Evolutionary conservation across 768 basidiomycete genomes (phyloP).

Genomic region (Boletus insuetus): DNA sequence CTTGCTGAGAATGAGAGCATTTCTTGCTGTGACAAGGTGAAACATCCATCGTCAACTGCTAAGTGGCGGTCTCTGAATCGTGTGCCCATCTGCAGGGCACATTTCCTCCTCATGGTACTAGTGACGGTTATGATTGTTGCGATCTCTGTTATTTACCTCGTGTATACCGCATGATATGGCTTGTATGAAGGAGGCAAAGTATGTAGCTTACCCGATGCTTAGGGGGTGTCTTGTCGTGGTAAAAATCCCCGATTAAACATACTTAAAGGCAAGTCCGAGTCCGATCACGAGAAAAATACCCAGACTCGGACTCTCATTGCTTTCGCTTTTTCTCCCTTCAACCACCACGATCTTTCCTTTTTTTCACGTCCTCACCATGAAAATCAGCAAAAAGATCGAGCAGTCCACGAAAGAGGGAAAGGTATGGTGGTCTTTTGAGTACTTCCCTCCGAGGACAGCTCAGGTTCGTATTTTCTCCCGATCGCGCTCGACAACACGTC

Average conservation of each 20-base stretch:
- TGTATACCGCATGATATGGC: constrained; percentile 22
- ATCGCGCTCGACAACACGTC: background rate
- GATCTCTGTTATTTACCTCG: constrained; percentile 50
- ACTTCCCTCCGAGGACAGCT: constrained; percentile 93
- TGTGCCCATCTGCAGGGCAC: constrained; percentile 38
- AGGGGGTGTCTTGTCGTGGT: background rate
- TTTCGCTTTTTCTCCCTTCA: constrained; percentile 3
- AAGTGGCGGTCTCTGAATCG: background rate
- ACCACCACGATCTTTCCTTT: constrained; percentile 22
- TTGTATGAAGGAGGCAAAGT: background rate
- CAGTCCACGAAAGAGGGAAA: constrained; percentile 82
- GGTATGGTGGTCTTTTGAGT: constrained; percentile 98
- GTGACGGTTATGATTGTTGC: constrained; percentile 49
- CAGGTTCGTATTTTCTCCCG: constrained; percentile 53
- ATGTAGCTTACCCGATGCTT: constrained; percentile 19
- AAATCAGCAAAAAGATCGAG: constrained; percentile 91
- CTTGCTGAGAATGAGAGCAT: constrained; percentile 55
- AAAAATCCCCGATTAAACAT: no score
- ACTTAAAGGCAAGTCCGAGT: background rate
- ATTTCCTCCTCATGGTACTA: constrained; percentile 49
- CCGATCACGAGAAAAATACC: constrained; percentile 25
- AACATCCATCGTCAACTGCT: constrained; percentile 19
- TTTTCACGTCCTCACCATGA: constrained; percentile 52
- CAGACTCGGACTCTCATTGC: background rate
- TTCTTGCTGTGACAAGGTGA: constrained; percentile 56